These are phyloP conservation scores for Boletus pseudopeckii DNA, from an alignment of 768 basidiomycete genomes.

Conservation along the genomic window DNA sequence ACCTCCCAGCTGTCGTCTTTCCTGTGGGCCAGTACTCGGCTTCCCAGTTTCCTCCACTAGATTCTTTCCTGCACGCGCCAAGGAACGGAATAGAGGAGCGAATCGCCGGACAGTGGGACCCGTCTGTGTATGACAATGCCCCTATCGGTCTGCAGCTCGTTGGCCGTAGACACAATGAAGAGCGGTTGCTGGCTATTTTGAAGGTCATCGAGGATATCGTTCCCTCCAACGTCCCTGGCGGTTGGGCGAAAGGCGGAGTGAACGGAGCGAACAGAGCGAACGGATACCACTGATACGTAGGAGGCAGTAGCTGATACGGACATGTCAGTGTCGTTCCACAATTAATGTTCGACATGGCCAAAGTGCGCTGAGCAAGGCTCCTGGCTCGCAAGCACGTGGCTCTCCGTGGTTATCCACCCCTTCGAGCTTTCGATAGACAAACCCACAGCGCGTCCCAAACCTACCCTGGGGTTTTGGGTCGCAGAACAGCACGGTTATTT, in stretches of 20 bases:
- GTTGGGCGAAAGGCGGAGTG: background rate
- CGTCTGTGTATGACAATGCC: constrained; percentile 40
- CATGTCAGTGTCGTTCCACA: background rate
- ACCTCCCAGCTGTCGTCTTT: constrained; percentile 47
- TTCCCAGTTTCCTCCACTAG: constrained; percentile 11
- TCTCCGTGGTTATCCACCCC: background rate
- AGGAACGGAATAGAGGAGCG: constrained; percentile 37
- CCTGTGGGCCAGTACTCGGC: constrained; percentile 40
- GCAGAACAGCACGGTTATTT: background rate
- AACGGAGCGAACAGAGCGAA: constrained; percentile 12
- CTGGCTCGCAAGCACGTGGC: background rate
- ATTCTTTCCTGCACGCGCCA: constrained; percentile 18
- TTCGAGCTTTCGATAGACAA: background rate
- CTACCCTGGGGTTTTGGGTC: background rate
- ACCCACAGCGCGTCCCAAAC: background rate
- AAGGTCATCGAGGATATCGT: constrained; percentile 35
- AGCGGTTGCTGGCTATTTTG: constrained; percentile 44
- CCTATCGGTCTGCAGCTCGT: constrained; percentile 48
- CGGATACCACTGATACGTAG: constrained; percentile 4
- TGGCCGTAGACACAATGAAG: constrained; percentile 49
- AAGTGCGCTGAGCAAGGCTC: too few relatives aligned
- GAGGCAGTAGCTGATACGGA: background rate
- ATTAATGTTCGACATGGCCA: background rate
- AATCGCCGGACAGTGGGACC: constrained; percentile 40
- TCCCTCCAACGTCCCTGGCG: constrained; percentile 14